Percentiles rank a stretch among this genome's conserved stretches.
Conservation (phyloP, 2,329 filamentous ascomycete genomes). For the Ceratocystis diversiconidia region DNA sequence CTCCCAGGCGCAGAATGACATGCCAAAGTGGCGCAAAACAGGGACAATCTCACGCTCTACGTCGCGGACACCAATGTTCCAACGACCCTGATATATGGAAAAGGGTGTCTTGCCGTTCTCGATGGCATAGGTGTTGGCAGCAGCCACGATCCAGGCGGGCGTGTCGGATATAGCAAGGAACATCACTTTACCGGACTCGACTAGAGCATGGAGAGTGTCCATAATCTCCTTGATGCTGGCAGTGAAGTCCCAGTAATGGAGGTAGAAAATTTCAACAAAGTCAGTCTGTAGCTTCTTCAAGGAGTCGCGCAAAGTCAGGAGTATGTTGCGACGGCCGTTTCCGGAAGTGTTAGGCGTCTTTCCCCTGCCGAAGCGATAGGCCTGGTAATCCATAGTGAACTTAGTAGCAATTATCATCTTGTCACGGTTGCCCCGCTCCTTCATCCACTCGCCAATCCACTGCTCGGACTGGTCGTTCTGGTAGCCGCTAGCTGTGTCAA, state of each 20-base stretch:
- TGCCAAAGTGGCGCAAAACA: constrained; percentile 29
- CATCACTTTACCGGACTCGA: constrained; percentile 30
- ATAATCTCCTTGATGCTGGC: constrained; percentile 31
- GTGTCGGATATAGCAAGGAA: constrained; percentile 30
- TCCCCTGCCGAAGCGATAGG: constrained; percentile 27
- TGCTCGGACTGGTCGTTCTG: constrained; percentile 42
- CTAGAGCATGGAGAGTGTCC: constrained; percentile 30
- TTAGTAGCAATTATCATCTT: constrained; percentile 42
- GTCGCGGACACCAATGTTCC: constrained; percentile 26
- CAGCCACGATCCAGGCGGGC: constrained; percentile 29
- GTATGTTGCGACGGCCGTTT: constrained; percentile 31
- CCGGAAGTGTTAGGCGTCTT: constrained; percentile 30
- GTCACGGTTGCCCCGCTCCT: constrained; percentile 35
- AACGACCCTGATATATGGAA: constrained; percentile 29
- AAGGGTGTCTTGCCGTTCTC: constrained; percentile 27
- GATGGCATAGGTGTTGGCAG: constrained; percentile 28
- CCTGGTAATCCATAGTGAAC: constrained; percentile 36
- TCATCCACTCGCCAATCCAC: constrained; percentile 46
- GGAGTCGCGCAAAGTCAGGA: constrained; percentile 30
- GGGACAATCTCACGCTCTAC: constrained; percentile 32
- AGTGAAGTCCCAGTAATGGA: constrained; percentile 34
- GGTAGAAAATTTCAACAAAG: constrained; percentile 33
- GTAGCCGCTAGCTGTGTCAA: constrained; percentile 49
- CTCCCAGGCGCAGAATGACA: constrained; percentile 47
- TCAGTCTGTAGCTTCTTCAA: constrained; percentile 33